Evolutionary conservation across 2,329 filamentous ascomycete genomes (phyloP).

Genomic region (Stemphylium beticola): DNA sequence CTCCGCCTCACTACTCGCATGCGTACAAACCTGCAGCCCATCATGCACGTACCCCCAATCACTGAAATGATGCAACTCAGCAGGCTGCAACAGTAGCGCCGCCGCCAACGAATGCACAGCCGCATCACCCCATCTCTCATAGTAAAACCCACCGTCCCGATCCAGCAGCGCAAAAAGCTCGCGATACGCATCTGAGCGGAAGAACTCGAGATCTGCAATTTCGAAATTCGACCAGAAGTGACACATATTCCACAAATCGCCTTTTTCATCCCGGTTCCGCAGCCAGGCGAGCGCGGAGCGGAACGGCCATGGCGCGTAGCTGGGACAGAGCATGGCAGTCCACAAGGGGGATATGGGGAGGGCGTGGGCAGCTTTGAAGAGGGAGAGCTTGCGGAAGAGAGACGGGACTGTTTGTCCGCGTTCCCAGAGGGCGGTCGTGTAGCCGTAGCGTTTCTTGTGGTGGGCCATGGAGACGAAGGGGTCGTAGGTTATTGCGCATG

Average conservation of each 20-base stretch:
- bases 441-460: slow-evolving; percentile 95
- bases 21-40: slow-evolving; percentile 19
- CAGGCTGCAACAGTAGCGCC: slow-evolving; percentile 83
- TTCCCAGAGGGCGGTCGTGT: slow-evolving; percentile 95
- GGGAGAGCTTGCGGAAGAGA: slow-evolving; percentile 24
- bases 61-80: slow-evolving; percentile 93
- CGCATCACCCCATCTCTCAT: slow-evolving; percentile 79
- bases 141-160: slow-evolving; percentile 20
- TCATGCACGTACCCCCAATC: slow-evolving; percentile 85
- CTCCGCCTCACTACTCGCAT: slow-evolving; percentile 6
- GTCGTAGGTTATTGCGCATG: slow-evolving; percentile 96
- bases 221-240: slow-evolving; percentile 99
- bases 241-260: slow-evolving; percentile 92
- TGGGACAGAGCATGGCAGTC: slow-evolving; percentile 21
- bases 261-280: slow-evolving; percentile 69
- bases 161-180: slow-evolving; percentile 87
- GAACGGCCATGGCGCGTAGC: slow-evolving; percentile 24
- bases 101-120: slow-evolving; percentile 92
- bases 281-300: slow-evolving; percentile 12
- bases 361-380: slow-evolving; percentile 13
- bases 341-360: slow-evolving; percentile 19
- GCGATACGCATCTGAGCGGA: slow-evolving; percentile 83
- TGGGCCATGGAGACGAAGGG: slow-evolving; percentile 96
- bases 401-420: slow-evolving; percentile 83
- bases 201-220: slow-evolving; percentile 89